A percentile compares a stretch with the other conserved stretches of the same genome.
Conservation (phyloP, 2,329 filamentous ascomycete species). For the Fusarium paranaense region DNA sequence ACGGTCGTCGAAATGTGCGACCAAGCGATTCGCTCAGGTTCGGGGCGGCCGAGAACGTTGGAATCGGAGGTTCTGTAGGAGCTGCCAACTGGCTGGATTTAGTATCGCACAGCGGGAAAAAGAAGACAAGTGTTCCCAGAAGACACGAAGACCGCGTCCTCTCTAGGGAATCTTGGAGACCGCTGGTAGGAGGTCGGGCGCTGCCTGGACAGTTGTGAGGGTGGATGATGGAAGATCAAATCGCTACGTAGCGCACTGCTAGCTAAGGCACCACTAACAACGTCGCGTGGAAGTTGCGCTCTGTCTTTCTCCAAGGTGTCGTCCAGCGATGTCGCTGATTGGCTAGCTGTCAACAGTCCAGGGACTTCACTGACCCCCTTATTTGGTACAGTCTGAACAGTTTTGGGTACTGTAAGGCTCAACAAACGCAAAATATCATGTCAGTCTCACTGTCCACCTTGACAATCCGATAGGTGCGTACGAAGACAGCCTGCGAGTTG, state of each 20-base stretch:
- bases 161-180: slow-evolving; percentile 11
- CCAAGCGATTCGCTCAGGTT: slow-evolving; percentile 15
- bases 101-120: slow-evolving; percentile 1
- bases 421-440: not conserved
- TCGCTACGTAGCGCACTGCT: slow-evolving; percentile 30
- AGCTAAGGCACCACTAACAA: slow-evolving; percentile 32
- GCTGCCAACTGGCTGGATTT: slow-evolving; percentile 8
- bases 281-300: slow-evolving; percentile 36
- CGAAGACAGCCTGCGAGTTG: not conserved
- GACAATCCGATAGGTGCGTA: not conserved
- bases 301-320: slow-evolving; percentile 44
- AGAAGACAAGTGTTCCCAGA: slow-evolving; percentile 4
- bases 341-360: slow-evolving; percentile 27
- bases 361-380: slow-evolving; percentile 3
- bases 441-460: not conserved
- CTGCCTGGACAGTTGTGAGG: slow-evolving; percentile 26
- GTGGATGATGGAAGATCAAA: slow-evolving; percentile 33
- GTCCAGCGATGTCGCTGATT: slow-evolving; percentile 41
- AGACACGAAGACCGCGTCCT: slow-evolving; percentile 30
- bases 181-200: slow-evolving; percentile 8
- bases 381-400: slow-evolving; percentile 1
- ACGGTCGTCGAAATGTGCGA: slow-evolving; percentile 29
- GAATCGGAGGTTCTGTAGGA: slow-evolving; percentile 8
- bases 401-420: slow-evolving; percentile 2
- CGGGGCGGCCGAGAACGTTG: not conserved